Conservation (phyloP, 495 filamentous ascomycete species). For the Podospora conica region DNA sequence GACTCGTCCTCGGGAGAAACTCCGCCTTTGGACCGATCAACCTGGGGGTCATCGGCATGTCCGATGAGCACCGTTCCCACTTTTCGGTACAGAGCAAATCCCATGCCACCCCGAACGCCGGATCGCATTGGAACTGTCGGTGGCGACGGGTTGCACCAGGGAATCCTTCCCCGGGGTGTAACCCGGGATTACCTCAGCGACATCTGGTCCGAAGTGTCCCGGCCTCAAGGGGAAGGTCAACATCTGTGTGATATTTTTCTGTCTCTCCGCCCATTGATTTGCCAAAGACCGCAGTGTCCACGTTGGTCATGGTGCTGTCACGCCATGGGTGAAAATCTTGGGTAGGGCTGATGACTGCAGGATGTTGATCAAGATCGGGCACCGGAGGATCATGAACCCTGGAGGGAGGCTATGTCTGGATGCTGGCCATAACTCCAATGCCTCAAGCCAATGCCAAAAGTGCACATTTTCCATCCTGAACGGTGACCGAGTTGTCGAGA, state of each 20-base stretch:
- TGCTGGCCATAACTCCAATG: neutral
- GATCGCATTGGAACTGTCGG: neutral
- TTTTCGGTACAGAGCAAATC: neutral
- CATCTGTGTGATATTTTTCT: too few relatives aligned
- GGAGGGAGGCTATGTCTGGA: neutral
- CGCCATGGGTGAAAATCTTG: neutral
- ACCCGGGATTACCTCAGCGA: neutral
- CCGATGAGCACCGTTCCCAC: neutral
- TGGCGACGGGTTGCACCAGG: too few relatives aligned
- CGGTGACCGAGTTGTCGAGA: neutral
- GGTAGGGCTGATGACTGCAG: neutral
- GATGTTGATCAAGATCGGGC: neutral
- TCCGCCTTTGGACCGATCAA: too few relatives aligned
- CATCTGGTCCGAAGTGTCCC: too few relatives aligned
- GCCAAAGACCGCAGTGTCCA: neutral
- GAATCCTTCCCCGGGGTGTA: neutral
- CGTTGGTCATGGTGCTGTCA: neutral
- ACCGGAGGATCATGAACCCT: neutral
- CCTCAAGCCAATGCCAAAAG: neutral
- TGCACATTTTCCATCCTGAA: neutral
- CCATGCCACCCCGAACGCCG: neutral
- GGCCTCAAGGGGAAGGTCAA: too few relatives aligned
- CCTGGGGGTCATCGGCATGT: neutral
- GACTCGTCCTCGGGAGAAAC: too few relatives aligned
- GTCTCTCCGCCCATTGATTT: neutral